Evolutionary conservation across 2,329 filamentous ascomycete species (phyloP), one percentile per base, ranked within the genome.

Genomic region (Talaromyces sp.): DNA sequence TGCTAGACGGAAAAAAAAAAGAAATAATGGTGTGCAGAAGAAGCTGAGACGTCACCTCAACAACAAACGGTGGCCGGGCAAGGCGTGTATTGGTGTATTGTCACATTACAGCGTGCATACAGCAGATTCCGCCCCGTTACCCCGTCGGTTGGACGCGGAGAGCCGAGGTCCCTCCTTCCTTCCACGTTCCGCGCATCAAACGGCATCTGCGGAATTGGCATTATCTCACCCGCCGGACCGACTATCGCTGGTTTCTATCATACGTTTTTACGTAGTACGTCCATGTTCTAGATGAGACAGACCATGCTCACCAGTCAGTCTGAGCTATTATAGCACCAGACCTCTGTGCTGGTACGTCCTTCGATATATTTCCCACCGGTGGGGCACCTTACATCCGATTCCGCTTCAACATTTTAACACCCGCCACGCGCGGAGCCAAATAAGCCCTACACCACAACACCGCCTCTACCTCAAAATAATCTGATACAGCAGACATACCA

Each of bases 81-180:
- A 16, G 14, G 7, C 14, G 43, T 22, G 43, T 47, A 47, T 13
- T 3, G 48, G 19, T 33, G 52, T 56, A 39, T 56, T 56, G 52
- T 56, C 24, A 56, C 52, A 56, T 39, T 39, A 56, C 50, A 19
- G 27, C 3, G 11, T 19, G 35, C 27, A 54, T 35, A 54, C 50
- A 14, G n/a, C 31, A 22, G 33, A 33, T 10, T 8, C 8, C 4
- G 16, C 3, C 31, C 50, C 50, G 31, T 54, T 54, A 4, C 33
- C 4, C 33, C 62, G 70, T 69, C 68, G 71, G 62, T 50, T 64
- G 33, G 56, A 56, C 35, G 43, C 56, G 62, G 71, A 69, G 54
- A 50, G 43, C 64, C 59, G 64, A 62, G 64, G 59, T 50, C 48
- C 14, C 22, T 33, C n/a, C 1, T 47, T 54, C 31, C 45, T 60